Base-by-base conservation (phyloP, 345 rosid species). In the Theobroma cacao region DNA sequence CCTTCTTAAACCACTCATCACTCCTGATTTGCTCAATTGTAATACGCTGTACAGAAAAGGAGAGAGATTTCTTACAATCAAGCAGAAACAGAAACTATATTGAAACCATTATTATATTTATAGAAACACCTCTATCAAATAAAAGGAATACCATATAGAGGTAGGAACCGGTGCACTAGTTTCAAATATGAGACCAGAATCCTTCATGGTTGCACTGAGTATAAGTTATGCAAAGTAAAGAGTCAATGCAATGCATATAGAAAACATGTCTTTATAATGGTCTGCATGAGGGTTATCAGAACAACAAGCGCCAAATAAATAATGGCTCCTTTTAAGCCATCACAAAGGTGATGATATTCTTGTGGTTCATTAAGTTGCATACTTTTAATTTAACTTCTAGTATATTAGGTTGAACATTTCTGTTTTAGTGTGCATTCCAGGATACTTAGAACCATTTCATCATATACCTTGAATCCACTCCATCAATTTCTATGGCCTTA, bases 1-100 rank as follows among this genome's bases (percentile, higher is more conserved):
- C 75, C 85, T 84, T 95, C 80, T 84, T 80, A 79, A 92, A 95
- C 99, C 99, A 95, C 43, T 91, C 98, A 59, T 93, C 90, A 47
- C 82, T 72, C 83, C 97, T 86, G 79, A 95, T 92, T 80, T 93
- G 87, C 78, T 89, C 93, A 83, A 91, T 84, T 30, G 96, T 89
- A 82, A 93, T 91, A 59, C 98, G 94, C 98, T 95, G 97, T 79
- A 80, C 28, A 55, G 56, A 69, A 9, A 83, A 76, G 59, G 63
- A 60, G 33, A 20, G 38, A 77, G 71, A 45, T 24, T 40, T 75
- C 58, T 59, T 75, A 61, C 12, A 31, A 80, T 59, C 14, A 65
- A 80, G 52, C 48, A 76, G 48, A 50, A 17, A 18, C 70, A 78
- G 26, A 61, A 68, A 76, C 58, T 48, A 30, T 17, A 68, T 24